These are phyloP conservation scores for Agrocybe chaxingu DNA, from an alignment of 768 basidiomycete species.

Conservation along the genomic window DNA sequence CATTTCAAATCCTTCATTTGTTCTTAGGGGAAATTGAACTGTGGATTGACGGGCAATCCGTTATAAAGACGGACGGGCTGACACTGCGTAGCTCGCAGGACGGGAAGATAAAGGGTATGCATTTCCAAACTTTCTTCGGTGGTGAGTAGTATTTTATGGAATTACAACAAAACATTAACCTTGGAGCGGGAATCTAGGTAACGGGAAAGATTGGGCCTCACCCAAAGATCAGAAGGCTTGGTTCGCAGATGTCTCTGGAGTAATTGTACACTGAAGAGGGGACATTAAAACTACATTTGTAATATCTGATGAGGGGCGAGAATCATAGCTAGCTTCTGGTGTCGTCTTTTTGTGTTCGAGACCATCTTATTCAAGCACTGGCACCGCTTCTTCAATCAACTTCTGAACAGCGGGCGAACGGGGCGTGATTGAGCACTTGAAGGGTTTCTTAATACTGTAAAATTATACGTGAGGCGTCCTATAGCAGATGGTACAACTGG, in stretches of 20 bases:
- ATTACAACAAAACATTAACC: neutral
- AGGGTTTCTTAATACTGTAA: too few species aligned
- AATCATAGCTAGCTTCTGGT: too few species aligned
- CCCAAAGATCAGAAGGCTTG: slow-evolving; percentile 56
- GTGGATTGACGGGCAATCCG: slow-evolving; percentile 58
- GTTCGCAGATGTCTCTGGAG: slow-evolving; percentile 56
- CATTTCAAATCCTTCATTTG: neutral
- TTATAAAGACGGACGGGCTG: slow-evolving; percentile 49
- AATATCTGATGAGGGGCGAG: too few species aligned
- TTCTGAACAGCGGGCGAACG: too few species aligned
- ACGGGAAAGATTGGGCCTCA: slow-evolving; percentile 54
- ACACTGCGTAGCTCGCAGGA: slow-evolving; percentile 39
- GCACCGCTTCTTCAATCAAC: too few species aligned
- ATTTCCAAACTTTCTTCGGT: slow-evolving; percentile 79
- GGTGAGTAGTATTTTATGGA: slow-evolving; percentile 32
- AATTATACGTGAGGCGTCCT: too few species aligned
- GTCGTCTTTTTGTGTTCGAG: too few species aligned
- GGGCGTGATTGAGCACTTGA: too few species aligned
- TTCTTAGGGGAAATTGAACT: slow-evolving; percentile 60
- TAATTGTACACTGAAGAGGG: slow-evolving; percentile 21
- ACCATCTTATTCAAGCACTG: too few species aligned
- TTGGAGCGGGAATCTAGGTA: slow-evolving; percentile 30
- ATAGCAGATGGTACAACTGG: too few species aligned
- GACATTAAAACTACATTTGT: too few species aligned
- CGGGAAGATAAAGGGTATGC: slow-evolving; percentile 61